Evolutionary conservation across 192 early-diverging fungal species (phyloP).

Genomic region (Anaeromyces robustus): DNA sequence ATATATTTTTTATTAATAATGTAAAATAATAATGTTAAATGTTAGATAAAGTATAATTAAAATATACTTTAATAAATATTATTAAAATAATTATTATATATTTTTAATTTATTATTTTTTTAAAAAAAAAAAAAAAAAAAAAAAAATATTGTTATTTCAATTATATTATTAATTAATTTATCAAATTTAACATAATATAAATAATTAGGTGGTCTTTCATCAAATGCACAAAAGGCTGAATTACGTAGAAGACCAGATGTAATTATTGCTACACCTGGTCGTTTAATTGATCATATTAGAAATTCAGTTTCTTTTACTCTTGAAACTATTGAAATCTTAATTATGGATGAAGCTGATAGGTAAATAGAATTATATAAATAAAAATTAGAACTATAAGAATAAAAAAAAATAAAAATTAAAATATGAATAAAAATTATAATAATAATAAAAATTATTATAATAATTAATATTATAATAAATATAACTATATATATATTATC

Average conservation of each 20-base stretch:
- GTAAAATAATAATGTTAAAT: no score
- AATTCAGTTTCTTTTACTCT: conserved; percentile 80
- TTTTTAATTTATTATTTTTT: neutral
- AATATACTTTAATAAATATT: no score
- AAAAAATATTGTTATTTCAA: neutral
- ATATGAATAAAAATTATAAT: no score
- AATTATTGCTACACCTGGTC: conserved; percentile 93
- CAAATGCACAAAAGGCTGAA: conserved; percentile 76
- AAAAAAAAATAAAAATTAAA: no score
- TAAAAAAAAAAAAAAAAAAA: neutral
- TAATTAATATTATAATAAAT: neutral
- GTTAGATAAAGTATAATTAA: no score
- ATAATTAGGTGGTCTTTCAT: conserved; percentile 56
- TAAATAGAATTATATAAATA: no score
- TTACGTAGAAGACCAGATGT: conserved; percentile 74
- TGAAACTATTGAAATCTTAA: conserved; percentile 81
- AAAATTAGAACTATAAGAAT: no score
- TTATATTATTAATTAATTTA: neutral
- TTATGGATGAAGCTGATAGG: conserved; percentile 98
- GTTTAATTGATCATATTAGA: conserved; percentile 91
- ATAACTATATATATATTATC: no score
- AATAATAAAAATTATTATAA: no score
- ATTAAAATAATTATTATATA: no score
- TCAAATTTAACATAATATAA: no score
- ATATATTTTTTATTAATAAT: no score